Percentiles rank a stretch among this genome's conserved stretches.
Conservation (phyloP, 2,329 filamentous ascomycete species). For the Ophiostoma sp. region DNA sequence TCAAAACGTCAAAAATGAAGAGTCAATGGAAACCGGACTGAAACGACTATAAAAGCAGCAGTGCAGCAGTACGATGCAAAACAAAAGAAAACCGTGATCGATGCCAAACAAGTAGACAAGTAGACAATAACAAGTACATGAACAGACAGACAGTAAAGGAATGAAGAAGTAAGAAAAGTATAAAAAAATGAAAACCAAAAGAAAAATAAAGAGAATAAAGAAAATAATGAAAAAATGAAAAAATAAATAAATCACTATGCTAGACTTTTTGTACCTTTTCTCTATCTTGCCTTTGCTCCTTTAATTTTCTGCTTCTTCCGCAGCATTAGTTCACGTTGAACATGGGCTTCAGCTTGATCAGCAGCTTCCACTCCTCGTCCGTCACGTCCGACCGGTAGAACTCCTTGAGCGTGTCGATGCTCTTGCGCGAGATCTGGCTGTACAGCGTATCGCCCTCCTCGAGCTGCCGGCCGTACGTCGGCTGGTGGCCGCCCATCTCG, state of each 20-base stretch:
- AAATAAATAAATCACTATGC: not conserved
- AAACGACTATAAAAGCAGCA: too few relatives aligned
- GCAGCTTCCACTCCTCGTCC: slow-evolving; percentile 90
- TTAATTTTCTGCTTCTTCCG: not conserved
- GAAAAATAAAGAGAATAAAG: not conserved
- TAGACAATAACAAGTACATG: too few relatives aligned
- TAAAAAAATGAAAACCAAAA: not conserved
- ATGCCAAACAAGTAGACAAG: too few relatives aligned
- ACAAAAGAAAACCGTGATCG: too few relatives aligned
- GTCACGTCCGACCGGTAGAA: slow-evolving; percentile 83
- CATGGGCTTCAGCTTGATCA: slow-evolving; percentile 89
- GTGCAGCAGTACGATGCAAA: too few relatives aligned
- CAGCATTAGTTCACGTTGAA: slow-evolving; percentile 70
- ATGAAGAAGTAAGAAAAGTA: not conserved
- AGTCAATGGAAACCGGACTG: too few relatives aligned
- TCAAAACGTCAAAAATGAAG: too few relatives aligned
- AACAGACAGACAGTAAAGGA: too few relatives aligned
- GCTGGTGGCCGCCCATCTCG: slow-evolving; percentile 86
- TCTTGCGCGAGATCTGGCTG: slow-evolving; percentile 76
- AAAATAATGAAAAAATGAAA: not conserved
- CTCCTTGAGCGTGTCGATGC: slow-evolving; percentile 93
- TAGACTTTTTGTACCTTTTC: slow-evolving; percentile 10
- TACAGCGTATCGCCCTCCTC: slow-evolving; percentile 88
- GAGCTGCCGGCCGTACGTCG: slow-evolving; percentile 87
- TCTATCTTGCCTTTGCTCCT: not conserved